These are phyloP conservation scores for Urochloa ruziziensis DNA, from an alignment of 176 grass and related monocot species.

Conservation along the genomic window DNA sequence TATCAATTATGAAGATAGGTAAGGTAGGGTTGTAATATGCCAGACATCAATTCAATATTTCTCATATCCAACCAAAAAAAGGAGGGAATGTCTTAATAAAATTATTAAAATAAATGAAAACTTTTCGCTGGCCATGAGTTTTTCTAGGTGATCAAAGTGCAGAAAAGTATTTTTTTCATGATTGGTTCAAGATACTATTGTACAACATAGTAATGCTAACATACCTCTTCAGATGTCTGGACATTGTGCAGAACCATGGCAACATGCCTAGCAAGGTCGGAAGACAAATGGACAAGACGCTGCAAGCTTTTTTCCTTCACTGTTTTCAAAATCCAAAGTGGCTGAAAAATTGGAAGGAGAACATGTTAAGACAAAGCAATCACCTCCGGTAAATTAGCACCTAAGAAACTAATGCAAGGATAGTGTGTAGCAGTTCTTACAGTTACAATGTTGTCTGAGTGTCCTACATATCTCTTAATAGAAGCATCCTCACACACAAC, in stretches of 20 bases:
- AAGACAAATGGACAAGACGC: conserved; percentile 88
- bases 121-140: neutral
- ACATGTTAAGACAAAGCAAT: conserved; percentile 23
- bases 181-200: neutral
- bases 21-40: neutral
- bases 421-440: conserved; percentile 50
- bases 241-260: conserved; percentile 69
- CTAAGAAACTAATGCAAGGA: conserved; percentile 25
- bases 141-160: conserved; percentile 1
- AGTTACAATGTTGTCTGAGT: conserved; percentile 83
- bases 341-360: conserved; percentile 50
- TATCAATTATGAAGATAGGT: conserved; percentile 15
- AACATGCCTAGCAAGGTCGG: conserved; percentile 81
- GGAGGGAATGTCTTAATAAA: neutral
- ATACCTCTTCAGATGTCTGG: conserved; percentile 63
- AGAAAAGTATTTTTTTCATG: neutral
- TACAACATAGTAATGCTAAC: neutral
- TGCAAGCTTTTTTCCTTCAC: conserved; percentile 88
- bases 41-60: neutral
- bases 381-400: conserved; percentile 1
- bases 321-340: conserved; percentile 93
- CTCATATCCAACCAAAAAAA: neutral
- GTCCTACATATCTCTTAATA: conserved; percentile 79
- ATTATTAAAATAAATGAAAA: neutral
- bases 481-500: conserved; percentile 84